Conservation (phyloP, 805 yeast genomes). For the Blastobotrys terrestris region DNA sequence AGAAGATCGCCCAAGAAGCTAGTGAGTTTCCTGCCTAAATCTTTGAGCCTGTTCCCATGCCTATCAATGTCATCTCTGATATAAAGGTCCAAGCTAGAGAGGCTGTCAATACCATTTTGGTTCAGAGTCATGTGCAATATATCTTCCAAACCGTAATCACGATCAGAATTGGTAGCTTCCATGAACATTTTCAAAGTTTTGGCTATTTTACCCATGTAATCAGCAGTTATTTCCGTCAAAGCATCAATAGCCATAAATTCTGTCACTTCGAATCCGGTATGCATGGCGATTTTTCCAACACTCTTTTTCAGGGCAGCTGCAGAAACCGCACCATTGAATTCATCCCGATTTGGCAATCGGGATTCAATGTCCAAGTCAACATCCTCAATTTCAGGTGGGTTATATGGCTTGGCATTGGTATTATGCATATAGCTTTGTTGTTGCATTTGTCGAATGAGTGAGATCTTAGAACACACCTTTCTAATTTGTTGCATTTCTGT, state of each 20-base stretch:
- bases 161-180: slow-evolving; percentile 43
- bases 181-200: slow-evolving; percentile 62
- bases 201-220: slow-evolving; percentile 67
- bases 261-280: slow-evolving; percentile 83
- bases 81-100: slow-evolving; percentile 68
- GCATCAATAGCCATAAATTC: slow-evolving; percentile 72
- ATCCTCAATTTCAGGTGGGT: slow-evolving; percentile 52
- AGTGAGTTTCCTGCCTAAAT: slow-evolving; percentile 60
- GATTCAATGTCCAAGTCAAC: slow-evolving; percentile 78
- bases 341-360: slow-evolving; percentile 63
- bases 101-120: slow-evolving; percentile 76
- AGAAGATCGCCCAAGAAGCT: slow-evolving; percentile 70
- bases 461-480: slow-evolving; percentile 79
- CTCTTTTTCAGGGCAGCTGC: slow-evolving; percentile 60
- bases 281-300: slow-evolving; percentile 78
- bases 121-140: slow-evolving; percentile 55
- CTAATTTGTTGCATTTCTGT: slow-evolving; percentile 81
- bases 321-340: slow-evolving; percentile 52
- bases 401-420: slow-evolving; percentile 66
- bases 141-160: slow-evolving; percentile 36
- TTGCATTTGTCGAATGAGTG: slow-evolving; percentile 85
- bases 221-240: slow-evolving; percentile 77
- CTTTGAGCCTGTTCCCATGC: slow-evolving; percentile 63
- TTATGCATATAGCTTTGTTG: slow-evolving; percentile 70
- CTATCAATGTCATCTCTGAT: slow-evolving; percentile 65